A percentile compares a stretch with the other conserved stretches of the same genome.
Evolutionary conservation across 768 basidiomycete species (phyloP).

Genomic region (Amanita polypyramis): DNA sequence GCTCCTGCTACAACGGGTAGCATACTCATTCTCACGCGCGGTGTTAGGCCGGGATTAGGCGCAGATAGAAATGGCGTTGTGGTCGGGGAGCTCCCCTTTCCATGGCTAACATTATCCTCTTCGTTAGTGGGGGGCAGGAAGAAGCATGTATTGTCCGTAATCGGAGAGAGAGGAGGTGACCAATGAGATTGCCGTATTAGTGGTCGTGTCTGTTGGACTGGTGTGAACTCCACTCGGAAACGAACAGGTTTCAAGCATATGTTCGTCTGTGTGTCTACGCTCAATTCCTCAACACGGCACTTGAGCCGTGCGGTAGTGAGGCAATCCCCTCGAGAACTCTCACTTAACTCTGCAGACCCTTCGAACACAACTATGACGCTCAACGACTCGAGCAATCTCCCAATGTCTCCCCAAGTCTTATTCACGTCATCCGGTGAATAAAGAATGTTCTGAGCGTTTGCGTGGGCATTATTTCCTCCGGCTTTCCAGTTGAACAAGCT

Average conservation of each 20-base stretch:
- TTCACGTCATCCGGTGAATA: constrained; percentile 48
- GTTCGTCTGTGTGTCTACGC: constrained; percentile 25
- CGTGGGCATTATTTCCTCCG: constrained; percentile 30
- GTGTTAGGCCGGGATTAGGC: constrained; percentile 7
- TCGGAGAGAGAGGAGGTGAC: constrained; percentile 14
- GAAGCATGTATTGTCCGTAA: constrained; percentile 14
- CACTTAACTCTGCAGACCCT: background rate
- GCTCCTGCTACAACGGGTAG: constrained; percentile 1
- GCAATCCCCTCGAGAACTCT: background rate
- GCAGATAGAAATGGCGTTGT: constrained; percentile 8
- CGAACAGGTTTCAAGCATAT: constrained; percentile 61
- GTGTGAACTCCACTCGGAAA: constrained; percentile 73
- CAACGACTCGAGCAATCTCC: constrained; percentile 51
- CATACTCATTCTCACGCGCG: constrained; percentile 7
- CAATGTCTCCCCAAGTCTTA: constrained; percentile 55
- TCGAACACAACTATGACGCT: constrained; percentile 40
- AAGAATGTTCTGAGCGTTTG: constrained; percentile 22
- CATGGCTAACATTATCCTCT: background rate
- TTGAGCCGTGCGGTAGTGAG: constrained; percentile 16
- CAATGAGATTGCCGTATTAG: constrained; percentile 2
- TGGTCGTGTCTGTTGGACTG: constrained; percentile 8
- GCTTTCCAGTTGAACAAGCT: constrained; percentile 95
- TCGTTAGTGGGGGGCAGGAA: constrained; percentile 1
- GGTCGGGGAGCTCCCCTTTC: background rate
- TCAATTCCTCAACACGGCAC: constrained; percentile 45